Evolutionary conservation across 2,329 filamentous ascomycete genomes (phyloP), one percentile per base, ranked within the genome.

Genomic region (Aureobasidium melanogenum): DNA sequence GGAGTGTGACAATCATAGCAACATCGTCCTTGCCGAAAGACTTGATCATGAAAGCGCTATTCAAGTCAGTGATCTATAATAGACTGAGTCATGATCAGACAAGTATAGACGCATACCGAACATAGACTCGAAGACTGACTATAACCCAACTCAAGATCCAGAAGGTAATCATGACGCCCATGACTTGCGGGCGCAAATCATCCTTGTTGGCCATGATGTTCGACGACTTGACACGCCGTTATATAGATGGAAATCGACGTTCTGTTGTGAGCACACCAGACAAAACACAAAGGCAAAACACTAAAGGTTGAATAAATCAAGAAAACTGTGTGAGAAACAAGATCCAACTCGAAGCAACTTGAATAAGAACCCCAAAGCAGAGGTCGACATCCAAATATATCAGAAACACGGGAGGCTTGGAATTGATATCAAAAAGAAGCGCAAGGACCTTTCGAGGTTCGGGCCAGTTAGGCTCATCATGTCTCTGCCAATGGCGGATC

Each of bases 11-110:
- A 34, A 71, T 60, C 71, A 75, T 74, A 14, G 64, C 67, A 39
- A 65, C 70, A 61, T 75, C 73, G 62, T 73, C 72, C 19, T 63
- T 55, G 8, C 69, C 71, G 64, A 69, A 73, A 2, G 62, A 68
- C 38, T 68, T 72, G 58, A 69, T 64, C 65, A 73, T 59, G 19
- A 66, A 46, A 9, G 65, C 64, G 30, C 71, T 68, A 19, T 54
- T 17, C 14, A 22, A 36, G 39, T 61, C 41, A 61, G 48, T 28
- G 5, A 39, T 30, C 14, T 54, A 38, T 51, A 41, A 26, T 22
- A 34, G 15, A 30, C 57, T 26, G 43, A 43, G 46, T 52, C 30
- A 34, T 46, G 38, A 12, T 12, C 5, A 24, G 50, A 28, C 28
- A 48, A 26, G 17, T 30, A 34, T 15, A 26, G n/a, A 15, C 17